Conservation (phyloP, 2,329 filamentous ascomycete species). For the Verticillium tricorpus region DNA sequence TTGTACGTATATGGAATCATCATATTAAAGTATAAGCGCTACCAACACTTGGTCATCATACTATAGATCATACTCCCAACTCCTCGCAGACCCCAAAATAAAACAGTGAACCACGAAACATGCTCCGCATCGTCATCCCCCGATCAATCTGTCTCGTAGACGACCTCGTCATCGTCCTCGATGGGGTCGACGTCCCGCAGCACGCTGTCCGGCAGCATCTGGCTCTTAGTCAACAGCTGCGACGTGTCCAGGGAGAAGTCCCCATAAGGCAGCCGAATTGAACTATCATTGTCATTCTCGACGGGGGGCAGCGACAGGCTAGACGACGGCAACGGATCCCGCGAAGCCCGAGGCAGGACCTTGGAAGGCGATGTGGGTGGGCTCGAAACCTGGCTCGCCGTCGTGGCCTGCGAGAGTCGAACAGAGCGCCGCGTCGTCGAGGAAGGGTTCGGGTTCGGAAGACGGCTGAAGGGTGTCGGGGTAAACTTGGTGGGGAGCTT, state of each 20-base stretch:
- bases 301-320: conserved; percentile 14
- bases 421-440: conserved; percentile 10
- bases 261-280: conserved; percentile 10
- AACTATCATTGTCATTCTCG: conserved; percentile 16
- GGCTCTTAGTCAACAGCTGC: conserved; percentile 46
- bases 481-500: conserved; percentile 2
- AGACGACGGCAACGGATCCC: conserved; percentile 5
- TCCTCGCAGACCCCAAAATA: background rate
- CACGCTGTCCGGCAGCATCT: conserved; percentile 47
- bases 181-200: conserved; percentile 26
- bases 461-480: conserved; percentile 11
- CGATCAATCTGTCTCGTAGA: conserved; percentile 9
- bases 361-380: conserved; percentile 24
- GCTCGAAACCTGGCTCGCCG: conserved; percentile 28
- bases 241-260: conserved; percentile 30
- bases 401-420: conserved; percentile 27
- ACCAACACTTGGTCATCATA: too few species aligned
- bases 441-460: conserved; percentile 2
- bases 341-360: conserved; percentile 17
- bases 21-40: too few species aligned
- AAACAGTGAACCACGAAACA: background rate
- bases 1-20: too few species aligned
- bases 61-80: too few species aligned
- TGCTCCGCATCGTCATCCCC: background rate
- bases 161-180: conserved; percentile 8